These are phyloP conservation scores for Bipolaris bicolor DNA, from an alignment of 2,329 filamentous ascomycete genomes.

Conservation along the genomic window DNA sequence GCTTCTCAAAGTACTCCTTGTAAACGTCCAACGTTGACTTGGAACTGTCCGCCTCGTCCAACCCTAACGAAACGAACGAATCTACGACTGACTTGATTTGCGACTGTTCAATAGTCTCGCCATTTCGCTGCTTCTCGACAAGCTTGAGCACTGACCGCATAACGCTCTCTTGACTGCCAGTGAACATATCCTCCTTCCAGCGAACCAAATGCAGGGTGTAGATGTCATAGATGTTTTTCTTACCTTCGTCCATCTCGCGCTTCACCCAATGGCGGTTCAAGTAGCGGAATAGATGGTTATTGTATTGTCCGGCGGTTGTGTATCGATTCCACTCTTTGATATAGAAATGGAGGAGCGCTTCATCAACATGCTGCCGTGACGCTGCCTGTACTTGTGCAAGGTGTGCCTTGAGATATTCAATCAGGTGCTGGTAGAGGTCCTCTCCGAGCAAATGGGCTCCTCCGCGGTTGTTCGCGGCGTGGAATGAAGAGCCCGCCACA, in stretches of 20 bases:
- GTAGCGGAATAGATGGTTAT: conserved; percentile 95
- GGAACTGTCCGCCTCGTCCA: conserved; percentile 90
- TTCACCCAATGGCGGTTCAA: conserved; percentile 99
- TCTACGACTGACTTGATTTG: conserved; percentile 98
- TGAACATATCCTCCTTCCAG: conserved; percentile 92
- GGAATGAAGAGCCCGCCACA: conserved; percentile 62
- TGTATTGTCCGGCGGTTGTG: conserved; percentile 94
- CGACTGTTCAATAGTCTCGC: conserved; percentile 94
- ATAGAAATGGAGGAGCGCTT: conserved; percentile 89
- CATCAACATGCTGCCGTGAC: conserved; percentile 82
- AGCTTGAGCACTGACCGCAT: conserved; percentile 95
- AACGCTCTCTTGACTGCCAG: conserved; percentile 80
- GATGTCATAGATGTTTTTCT: conserved; percentile 97
- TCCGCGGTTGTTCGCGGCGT: conserved; percentile 68
- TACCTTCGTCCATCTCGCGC: conserved; percentile 97
- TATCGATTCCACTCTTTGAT: conserved; percentile 97
- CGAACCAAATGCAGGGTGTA: conserved; percentile 96
- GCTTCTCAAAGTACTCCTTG: conserved; percentile 86
- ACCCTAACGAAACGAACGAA: conserved; percentile 89
- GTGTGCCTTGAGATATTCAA: conserved; percentile 80
- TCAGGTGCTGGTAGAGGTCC: conserved; percentile 91
- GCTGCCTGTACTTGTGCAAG: conserved; percentile 72
- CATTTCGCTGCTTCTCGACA: conserved; percentile 95
- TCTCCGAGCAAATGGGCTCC: conserved; percentile 95
- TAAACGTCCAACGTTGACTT: conserved; percentile 97